These are phyloP conservation scores for Malus hybrid DNA, from an alignment of 331 rosid species.

Conservation along the genomic window DNA sequence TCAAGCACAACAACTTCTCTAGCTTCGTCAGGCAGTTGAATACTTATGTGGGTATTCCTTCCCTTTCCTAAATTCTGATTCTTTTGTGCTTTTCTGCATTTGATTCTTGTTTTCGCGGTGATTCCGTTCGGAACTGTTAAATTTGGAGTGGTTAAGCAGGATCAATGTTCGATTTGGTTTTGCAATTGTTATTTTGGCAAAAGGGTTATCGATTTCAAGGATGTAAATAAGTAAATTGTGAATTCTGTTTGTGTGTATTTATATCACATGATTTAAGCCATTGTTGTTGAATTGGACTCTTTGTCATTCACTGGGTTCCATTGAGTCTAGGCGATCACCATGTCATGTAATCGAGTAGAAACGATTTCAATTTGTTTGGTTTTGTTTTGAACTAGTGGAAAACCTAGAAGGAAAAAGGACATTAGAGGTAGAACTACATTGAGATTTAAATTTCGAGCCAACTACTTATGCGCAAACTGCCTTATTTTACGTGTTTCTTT, in stretches of 20 bases:
- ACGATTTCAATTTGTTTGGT: background rate
- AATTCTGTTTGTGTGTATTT: background rate
- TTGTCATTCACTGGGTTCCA: background rate
- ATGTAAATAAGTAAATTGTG: background rate
- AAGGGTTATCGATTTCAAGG: background rate
- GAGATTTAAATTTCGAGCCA: background rate
- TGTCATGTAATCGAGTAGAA: background rate
- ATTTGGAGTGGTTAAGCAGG: background rate
- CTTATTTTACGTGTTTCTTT: background rate
- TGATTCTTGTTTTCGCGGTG: background rate
- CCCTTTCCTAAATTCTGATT: background rate
- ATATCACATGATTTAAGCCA: background rate
- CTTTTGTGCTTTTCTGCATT: background rate
- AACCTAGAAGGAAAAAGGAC: background rate
- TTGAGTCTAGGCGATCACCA: background rate
- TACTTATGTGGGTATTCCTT: conserved; percentile 42
- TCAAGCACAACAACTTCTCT: conserved; percentile 78
- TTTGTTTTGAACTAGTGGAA: background rate
- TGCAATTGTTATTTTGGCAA: background rate
- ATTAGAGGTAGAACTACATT: background rate
- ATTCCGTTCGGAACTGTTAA: background rate
- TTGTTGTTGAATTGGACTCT: background rate
- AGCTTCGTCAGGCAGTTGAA: conserved; percentile 83
- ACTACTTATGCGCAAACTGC: background rate
- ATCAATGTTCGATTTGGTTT: background rate